Evolutionary conservation across 495 filamentous ascomycete species (phyloP).

Genomic region (Podospora sp.): DNA sequence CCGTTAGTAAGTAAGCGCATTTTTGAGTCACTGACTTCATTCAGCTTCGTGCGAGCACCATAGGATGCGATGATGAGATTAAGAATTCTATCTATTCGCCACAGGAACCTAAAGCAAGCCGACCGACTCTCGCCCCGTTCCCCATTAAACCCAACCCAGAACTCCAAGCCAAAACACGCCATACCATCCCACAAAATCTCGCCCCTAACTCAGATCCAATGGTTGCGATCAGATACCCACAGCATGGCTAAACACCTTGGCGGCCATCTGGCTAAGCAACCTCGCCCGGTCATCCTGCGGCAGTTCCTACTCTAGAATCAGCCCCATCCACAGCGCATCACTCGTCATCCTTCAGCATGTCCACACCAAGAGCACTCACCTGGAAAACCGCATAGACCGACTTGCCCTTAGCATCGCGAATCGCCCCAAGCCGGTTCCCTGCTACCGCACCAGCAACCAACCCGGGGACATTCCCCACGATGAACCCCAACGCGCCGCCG

Average conservation of each 20-base stretch:
- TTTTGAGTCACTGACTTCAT: background rate
- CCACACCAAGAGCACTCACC: slow-evolving; percentile 32
- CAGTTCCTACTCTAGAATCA: slow-evolving; percentile 54
- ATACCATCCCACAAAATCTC: slow-evolving; percentile 8
- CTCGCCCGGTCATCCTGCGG: slow-evolving; percentile 77
- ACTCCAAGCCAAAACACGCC: slow-evolving; percentile 11
- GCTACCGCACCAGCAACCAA: slow-evolving; percentile 89
- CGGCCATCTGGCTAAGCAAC: slow-evolving; percentile 73
- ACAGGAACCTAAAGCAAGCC: background rate
- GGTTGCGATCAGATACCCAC: slow-evolving; percentile 41
- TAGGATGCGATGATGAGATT: background rate
- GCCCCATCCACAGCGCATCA: slow-evolving; percentile 13
- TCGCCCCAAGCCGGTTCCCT: slow-evolving; percentile 83
- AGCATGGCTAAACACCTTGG: slow-evolving; percentile 67
- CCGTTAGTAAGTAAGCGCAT: background rate
- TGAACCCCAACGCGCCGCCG: slow-evolving; percentile 91
- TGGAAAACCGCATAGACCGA: slow-evolving; percentile 91
- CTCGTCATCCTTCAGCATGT: slow-evolving; percentile 2
- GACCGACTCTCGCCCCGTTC: background rate
- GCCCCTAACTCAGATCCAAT: background rate
- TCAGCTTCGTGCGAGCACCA: background rate
- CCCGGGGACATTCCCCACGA: slow-evolving; percentile 88
- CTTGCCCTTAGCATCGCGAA: slow-evolving; percentile 89
- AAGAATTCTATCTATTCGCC: background rate
- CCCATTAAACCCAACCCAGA: slow-evolving; percentile 2